A percentile compares a stretch with the other conserved stretches of the same genome.
Evolutionary conservation across 2,329 filamentous ascomycete genomes (phyloP).

Genomic region (Phyllosticta ampelicida): DNA sequence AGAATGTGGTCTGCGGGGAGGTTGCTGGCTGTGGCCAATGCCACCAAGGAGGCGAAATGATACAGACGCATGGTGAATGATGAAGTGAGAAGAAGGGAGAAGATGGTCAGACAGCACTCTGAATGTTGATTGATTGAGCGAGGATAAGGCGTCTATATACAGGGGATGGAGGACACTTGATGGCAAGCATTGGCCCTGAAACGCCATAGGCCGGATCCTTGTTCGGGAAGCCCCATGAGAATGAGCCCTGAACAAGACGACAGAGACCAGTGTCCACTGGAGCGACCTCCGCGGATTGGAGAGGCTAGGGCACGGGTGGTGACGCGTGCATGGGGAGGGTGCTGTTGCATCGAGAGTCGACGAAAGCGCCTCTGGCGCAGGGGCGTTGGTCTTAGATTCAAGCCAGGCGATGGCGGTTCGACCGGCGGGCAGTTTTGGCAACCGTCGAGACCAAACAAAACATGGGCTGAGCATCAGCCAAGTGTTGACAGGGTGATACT

Average conservation of each 20-base stretch:
- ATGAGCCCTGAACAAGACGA: neutral
- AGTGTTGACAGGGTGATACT: neutral
- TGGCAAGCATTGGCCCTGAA: neutral
- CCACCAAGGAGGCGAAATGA: slow-evolving; percentile 14
- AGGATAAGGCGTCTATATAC: neutral
- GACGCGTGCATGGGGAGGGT: neutral
- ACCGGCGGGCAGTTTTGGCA: neutral
- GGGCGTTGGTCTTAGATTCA: neutral
- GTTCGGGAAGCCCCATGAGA: neutral
- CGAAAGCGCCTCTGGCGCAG: neutral
- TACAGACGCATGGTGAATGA: slow-evolving; percentile 13
- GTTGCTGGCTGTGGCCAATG: slow-evolving; percentile 12
- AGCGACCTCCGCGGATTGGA: neutral
- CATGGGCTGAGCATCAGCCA: neutral
- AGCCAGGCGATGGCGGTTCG: neutral
- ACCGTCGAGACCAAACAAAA: neutral
- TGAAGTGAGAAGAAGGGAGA: neutral
- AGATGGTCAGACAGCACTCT: neutral
- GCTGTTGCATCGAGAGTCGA: neutral
- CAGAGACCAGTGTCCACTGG: neutral
- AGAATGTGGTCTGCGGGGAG: slow-evolving; percentile 16
- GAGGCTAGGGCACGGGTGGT: neutral
- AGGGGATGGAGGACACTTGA: neutral
- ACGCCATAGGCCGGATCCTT: neutral
- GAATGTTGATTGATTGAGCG: neutral